Conservation (phyloP, 352 stramenopile species). For the Globisporangium nagaii region DNA sequence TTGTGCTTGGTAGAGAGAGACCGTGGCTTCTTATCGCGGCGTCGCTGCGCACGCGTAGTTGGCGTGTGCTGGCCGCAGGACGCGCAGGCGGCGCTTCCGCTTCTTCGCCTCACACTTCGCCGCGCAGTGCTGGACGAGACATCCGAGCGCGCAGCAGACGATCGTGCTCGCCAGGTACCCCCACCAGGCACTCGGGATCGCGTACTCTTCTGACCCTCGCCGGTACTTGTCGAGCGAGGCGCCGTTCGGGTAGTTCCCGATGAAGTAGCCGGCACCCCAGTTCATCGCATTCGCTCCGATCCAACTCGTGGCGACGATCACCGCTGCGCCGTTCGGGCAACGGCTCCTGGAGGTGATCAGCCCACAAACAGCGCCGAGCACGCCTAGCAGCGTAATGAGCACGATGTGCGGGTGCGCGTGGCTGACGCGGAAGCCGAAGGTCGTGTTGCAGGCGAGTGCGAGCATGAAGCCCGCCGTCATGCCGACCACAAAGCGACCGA, state of each 20-base stretch:
- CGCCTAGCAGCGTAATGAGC: not conserved
- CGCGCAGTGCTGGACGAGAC: slow-evolving; percentile 17
- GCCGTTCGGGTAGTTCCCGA: slow-evolving; percentile 24
- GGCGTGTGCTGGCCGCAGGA: not conserved
- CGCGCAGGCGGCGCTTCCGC: not conserved
- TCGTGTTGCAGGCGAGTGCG: slow-evolving; percentile 25
- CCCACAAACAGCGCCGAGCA: not conserved
- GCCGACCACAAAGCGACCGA: slow-evolving; percentile 23
- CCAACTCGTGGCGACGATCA: slow-evolving; percentile 26
- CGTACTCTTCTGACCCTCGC: slow-evolving; percentile 1
- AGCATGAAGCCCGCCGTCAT: slow-evolving; percentile 26
- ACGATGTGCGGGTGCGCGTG: slow-evolving; percentile 7
- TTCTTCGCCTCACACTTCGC: not conserved
- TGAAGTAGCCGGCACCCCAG: slow-evolving; percentile 26
- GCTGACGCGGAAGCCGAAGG: slow-evolving; percentile 22
- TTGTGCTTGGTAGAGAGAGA: not conserved
- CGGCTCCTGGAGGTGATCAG: slow-evolving; percentile 1
- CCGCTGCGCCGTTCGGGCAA: not conserved
- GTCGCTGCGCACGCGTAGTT: not conserved
- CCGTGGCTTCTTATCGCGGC: not conserved
- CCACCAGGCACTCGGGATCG: slow-evolving; percentile 21
- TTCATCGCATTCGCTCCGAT: slow-evolving; percentile 20
- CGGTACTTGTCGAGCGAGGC: slow-evolving; percentile 9
- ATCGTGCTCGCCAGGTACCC: slow-evolving; percentile 20
- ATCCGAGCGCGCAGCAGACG: slow-evolving; percentile 17